A percentile compares a stretch with the other conserved stretches of the same genome.
phyloP scores from a whole-genome alignment of 2,329 filamentous ascomycete species.

The Sporothrix brunneoviolacea region DNA sequence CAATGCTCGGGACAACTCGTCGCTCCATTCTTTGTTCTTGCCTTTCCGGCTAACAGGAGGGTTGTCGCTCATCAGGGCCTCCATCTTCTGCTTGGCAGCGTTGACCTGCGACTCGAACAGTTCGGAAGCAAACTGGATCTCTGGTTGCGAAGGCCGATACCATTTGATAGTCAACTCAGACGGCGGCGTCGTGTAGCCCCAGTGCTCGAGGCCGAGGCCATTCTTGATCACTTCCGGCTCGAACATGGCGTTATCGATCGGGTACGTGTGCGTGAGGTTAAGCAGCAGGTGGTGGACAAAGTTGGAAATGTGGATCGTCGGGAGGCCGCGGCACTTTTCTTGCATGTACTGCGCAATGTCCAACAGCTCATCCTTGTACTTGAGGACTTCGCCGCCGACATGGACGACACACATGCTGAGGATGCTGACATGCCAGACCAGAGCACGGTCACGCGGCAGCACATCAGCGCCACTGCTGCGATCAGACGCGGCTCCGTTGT shows the following conservation, averaged over 20 bases:
- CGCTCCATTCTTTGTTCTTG: constrained; percentile 97
- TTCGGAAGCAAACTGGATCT: constrained; percentile 83
- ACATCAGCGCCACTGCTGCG: constrained; percentile 91
- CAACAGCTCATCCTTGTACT: constrained; percentile 82
- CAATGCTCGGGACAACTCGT: constrained; percentile 86
- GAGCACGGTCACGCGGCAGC: constrained; percentile 79
- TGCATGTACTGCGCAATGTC: constrained; percentile 96
- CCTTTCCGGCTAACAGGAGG: constrained; percentile 83
- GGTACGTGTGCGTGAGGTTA: constrained; percentile 91
- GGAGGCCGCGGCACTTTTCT: constrained; percentile 84
- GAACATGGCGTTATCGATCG: constrained; percentile 80
- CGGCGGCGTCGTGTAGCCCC: constrained; percentile 73
- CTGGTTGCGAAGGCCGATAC: constrained; percentile 75
- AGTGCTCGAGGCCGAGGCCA: constrained; percentile 71
- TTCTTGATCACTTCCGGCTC: constrained; percentile 66
- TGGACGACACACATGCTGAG: constrained; percentile 98
- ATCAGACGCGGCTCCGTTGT: constrained; percentile 91
- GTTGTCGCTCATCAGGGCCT: constrained; percentile 71
- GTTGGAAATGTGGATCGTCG: constrained; percentile 94
- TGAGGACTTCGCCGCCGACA: constrained; percentile 81
- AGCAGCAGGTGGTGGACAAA: constrained; percentile 94
- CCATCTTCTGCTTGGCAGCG: constrained; percentile 67
- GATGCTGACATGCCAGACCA: constrained; percentile 97
- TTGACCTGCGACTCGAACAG: constrained; percentile 80
- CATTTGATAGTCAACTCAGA: constrained; percentile 77